Conservation (phyloP, 2,329 filamentous ascomycete species). For the Fusarium heterosporum region DNA sequence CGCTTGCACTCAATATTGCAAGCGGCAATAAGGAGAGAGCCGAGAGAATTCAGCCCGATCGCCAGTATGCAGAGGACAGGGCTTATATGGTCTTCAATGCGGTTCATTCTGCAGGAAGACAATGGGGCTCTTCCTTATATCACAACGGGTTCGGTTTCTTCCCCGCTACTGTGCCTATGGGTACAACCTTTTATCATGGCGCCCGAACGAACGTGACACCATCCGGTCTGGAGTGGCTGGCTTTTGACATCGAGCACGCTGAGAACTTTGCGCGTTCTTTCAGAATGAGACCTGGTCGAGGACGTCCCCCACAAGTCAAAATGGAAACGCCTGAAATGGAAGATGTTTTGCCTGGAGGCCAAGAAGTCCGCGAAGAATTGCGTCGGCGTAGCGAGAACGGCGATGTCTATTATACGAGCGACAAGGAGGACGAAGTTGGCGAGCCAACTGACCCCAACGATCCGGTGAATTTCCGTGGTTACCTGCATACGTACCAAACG, state of each 20-base stretch:
- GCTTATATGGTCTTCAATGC: constrained; percentile 78
- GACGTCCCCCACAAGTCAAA: background rate
- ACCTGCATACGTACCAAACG: constrained; percentile 74
- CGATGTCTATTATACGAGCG: background rate
- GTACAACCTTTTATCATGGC: constrained; percentile 77
- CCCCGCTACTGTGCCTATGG: constrained; percentile 71
- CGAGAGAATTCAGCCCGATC: constrained; percentile 51
- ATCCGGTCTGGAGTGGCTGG: constrained; percentile 73
- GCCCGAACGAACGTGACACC: constrained; percentile 59
- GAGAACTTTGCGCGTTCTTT: constrained; percentile 67
- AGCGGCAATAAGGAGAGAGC: constrained; percentile 3
- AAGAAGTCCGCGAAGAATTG: constrained; percentile 21
- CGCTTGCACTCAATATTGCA: constrained; percentile 17
- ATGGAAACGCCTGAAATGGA: constrained; percentile 1
- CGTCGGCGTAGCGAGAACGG: constrained; percentile 8
- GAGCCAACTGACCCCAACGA: constrained; percentile 17
- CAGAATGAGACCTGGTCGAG: background rate
- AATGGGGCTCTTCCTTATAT: constrained; percentile 78
- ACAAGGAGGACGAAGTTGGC: background rate
- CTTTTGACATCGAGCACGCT: constrained; percentile 82
- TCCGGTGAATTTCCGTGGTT: constrained; percentile 58
- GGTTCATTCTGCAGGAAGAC: constrained; percentile 76
- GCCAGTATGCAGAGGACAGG: constrained; percentile 59
- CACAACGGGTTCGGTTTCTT: constrained; percentile 83
- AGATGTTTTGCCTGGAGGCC: background rate